Evolutionary conservation across 768 basidiomycete species (phyloP), one percentile per base, ranked within the genome.

Genomic region (Lentinus brumalis): DNA sequence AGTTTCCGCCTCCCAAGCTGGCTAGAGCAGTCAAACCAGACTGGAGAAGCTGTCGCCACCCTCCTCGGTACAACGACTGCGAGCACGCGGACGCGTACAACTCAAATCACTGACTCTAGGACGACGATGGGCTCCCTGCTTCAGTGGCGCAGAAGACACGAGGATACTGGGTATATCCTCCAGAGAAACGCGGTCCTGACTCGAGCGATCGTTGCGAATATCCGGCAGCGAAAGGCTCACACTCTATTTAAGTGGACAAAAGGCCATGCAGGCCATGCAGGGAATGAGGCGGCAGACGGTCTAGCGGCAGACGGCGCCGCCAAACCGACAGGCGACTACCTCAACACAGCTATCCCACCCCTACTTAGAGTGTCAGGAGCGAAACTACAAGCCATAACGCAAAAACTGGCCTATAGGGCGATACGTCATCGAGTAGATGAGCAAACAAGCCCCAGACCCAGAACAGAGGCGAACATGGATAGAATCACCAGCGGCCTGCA

Each of bases 151-250:
- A 4, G 29, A 0, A 46, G 50, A 1, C 67, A 69, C 65, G 74
- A 77, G 42, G 66, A 76, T 41, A 11, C 14, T 0, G 74, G 76
- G 0, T 78, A 64, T 66, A 67, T 71, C 0, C 53, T 45, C 0
- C 49, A 65, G 0, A 16, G 35, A 1, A 75, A 77, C 42, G 50
- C 16, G 5, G 18, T 1, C 5, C 2, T 60, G 12, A 40, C 21
- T 7, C 18, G 11, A 21, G 47, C 40, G 3, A 31, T 18, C 1
- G 5, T 60, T 5, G 53, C 46, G 1, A 30, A 18, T 12, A 18
- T 50, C 2, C 35, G 46, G 11, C 0, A 3, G 1, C 7, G 59
- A 30, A 40, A 35, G 30, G 59, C 59, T 14, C 38, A 47, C 18
- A 54, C 59, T 0, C 42, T 39, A 10, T 41, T 60, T 29, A 10